A percentile compares a stretch with the other conserved stretches of the same genome.
Conservation (phyloP, 176 grass and related monocot genomes). For the Musa acuminata region DNA sequence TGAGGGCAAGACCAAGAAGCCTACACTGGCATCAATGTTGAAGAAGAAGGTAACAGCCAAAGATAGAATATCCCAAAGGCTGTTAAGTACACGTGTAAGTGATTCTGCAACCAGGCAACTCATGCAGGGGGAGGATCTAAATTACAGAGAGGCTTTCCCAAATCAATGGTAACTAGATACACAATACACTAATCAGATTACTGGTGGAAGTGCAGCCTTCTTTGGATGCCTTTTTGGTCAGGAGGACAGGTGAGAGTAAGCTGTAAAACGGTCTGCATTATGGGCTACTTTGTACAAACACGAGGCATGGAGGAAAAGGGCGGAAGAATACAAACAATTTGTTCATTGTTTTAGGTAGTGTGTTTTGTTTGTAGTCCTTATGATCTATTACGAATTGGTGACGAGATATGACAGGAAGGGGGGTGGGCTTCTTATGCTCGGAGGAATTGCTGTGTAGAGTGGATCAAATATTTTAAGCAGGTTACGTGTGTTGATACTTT, state of each 20-base stretch:
- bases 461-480: too few species aligned
- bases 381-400: too few species aligned
- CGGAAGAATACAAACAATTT: too few species aligned
- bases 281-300: neutral
- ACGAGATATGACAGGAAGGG: too few species aligned
- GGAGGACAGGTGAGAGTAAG: neutral
- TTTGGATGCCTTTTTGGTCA: neutral
- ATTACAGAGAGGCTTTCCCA: conserved; percentile 66
- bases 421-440: too few species aligned
- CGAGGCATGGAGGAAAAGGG: too few species aligned
- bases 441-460: too few species aligned
- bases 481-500: too few species aligned
- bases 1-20: conserved; percentile 40
- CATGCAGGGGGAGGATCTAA: conserved; percentile 50
- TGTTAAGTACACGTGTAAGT: conserved; percentile 39
- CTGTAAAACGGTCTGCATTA: neutral
- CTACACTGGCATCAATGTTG: conserved; percentile 74
- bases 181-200: neutral
- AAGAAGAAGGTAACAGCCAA: conserved; percentile 78
- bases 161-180: conserved; percentile 48
- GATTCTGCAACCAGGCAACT: conserved; percentile 39
- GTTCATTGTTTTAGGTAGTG: too few species aligned
- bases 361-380: too few species aligned
- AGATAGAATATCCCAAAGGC: conserved; percentile 72
- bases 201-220: neutral